phyloP scores from a whole-genome alignment of 495 filamentous ascomycete genomes.

The Usnea hakonensis region DNA sequence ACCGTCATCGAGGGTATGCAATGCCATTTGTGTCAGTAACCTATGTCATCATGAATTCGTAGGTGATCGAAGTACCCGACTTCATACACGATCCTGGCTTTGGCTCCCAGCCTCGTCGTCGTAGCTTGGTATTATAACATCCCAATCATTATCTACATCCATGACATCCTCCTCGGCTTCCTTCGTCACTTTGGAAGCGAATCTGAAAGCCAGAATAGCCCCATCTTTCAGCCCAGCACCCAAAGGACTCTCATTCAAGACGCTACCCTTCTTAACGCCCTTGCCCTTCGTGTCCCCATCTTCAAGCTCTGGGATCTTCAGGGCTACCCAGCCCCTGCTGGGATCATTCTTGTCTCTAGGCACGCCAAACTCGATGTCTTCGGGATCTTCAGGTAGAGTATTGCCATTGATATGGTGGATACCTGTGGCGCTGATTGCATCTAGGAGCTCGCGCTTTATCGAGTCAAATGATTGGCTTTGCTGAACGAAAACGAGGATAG shows the following conservation, averaged over 20 bases:
- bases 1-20: neutral
- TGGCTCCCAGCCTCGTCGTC: constrained; percentile 45
- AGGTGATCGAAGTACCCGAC: neutral
- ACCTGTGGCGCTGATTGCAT: constrained; percentile 38
- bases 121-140: constrained; percentile 54
- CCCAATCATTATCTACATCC: constrained; percentile 49
- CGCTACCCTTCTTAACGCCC: constrained; percentile 33
- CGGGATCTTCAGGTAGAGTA: constrained; percentile 39
- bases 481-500: constrained; percentile 63
- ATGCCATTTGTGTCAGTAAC: neutral
- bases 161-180: constrained; percentile 31
- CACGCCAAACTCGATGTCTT: constrained; percentile 47
- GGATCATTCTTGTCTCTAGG: constrained; percentile 48
- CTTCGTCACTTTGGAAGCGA: constrained; percentile 62
- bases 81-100: neutral
- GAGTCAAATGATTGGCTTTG: constrained; percentile 51
- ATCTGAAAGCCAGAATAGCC: constrained; percentile 62
- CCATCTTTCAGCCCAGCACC: constrained; percentile 50
- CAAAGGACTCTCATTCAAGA: constrained; percentile 38
- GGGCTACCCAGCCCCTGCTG: constrained; percentile 48
- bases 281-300: constrained; percentile 35
- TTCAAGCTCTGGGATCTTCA: constrained; percentile 36
- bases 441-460: constrained; percentile 57
- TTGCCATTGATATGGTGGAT: constrained; percentile 40
- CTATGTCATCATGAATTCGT: neutral